These are phyloP conservation scores for Trichoderma virens DNA, from an alignment of 495 filamentous ascomycete genomes.

Conservation along the genomic window DNA sequence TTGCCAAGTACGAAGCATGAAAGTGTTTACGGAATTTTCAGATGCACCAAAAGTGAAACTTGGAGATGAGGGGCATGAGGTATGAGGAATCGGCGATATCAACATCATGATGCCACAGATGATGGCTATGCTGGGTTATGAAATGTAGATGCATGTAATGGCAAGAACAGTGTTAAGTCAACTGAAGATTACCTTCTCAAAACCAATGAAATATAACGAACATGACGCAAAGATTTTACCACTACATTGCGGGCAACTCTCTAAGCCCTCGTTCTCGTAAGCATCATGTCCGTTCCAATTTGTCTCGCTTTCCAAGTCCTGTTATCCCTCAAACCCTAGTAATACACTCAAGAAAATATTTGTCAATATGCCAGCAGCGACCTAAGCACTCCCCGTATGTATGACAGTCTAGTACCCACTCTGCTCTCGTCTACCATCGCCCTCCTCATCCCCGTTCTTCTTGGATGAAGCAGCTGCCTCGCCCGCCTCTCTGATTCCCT, in stretches of 20 bases:
- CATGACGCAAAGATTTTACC: neutral
- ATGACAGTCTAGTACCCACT: constrained; percentile 39
- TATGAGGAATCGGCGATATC: neutral
- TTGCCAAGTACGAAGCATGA: neutral
- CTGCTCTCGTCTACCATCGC: constrained; percentile 37
- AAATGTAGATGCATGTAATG: neutral
- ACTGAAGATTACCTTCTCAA: neutral
- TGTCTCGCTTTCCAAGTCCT: neutral
- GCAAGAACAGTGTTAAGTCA: neutral
- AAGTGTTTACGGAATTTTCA: neutral
- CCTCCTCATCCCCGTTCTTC: constrained; percentile 34
- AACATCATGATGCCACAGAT: neutral
- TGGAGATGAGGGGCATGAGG: neutral
- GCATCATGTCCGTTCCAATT: neutral
- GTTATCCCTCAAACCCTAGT: no score
- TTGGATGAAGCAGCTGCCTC: constrained; percentile 25
- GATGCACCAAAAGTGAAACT: no score
- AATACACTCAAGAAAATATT: no score
- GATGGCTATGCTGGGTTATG: neutral
- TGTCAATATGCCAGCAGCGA: no score
- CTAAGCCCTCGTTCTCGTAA: neutral
- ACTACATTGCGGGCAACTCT: neutral
- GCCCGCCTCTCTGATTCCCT: constrained; percentile 41
- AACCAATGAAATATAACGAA: neutral
- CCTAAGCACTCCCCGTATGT: no score